Base-by-base conservation (phyloP, 208 protist genomes). In the Wallacemonas sp. region DNA sequence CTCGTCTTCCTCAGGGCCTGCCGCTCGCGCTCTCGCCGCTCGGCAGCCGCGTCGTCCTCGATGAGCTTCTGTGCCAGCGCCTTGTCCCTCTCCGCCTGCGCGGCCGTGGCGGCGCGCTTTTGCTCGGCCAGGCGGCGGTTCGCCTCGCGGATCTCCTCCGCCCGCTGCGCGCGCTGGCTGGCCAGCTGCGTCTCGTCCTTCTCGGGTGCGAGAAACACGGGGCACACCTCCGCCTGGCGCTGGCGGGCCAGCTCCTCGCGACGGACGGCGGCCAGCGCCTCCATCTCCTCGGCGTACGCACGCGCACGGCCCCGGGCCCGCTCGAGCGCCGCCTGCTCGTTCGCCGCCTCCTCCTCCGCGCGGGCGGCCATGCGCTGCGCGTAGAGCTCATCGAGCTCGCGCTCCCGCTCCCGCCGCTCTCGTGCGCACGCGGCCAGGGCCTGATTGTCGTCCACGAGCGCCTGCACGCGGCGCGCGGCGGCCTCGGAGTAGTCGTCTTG, bases 51-150 rank as follows among this genome's bases (percentile, higher is more conserved):
- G 18, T 50, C 69, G 18, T 54, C 76, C 22, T 54, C 55, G 49
- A 45, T 45, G 29, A 68, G 49, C 32, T 41, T 50, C 73, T 41
- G 62, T 28, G 54, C 71, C 4, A 63, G 25, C 20, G 63, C 67
- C 65, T 42, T 39, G 32, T 81, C 70, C 25, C 8, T 48, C 48
- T 57, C 57, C 3, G 54, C 36, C 31, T 75, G 54, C 2, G 23
- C 20, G 25, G 32, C 45, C 14, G 57, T 45, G 16, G 42, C 33
- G 29, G 50, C 59, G 23, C 61, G 66, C 46, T 65, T 76, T 52
- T 76, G 55, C 54, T 78, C 68, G 0, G 65, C 77, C 55, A 74
- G 65, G 20, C 67, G 61, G 16, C 61, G 69, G 18, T 83, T 48
- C 48, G 71, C 71, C 44, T 80, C 75, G 26, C 33, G 50, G 25